phyloP scores from a whole-genome alignment of 2,329 filamentous ascomycete species.

The Alternaria angustiovoidea region DNA sequence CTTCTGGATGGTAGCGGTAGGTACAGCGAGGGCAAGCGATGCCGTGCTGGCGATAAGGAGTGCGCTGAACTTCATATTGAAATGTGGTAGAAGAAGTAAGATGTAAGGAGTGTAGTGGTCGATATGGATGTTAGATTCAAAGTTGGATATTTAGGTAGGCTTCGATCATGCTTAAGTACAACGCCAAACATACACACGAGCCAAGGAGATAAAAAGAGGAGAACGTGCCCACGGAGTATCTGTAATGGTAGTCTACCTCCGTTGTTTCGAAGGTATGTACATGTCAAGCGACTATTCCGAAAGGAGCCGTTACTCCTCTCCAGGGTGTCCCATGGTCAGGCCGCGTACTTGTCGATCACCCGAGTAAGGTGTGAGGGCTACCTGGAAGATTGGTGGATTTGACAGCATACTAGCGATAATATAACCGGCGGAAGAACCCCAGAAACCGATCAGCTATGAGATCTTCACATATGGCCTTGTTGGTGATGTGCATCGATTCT shows the following conservation, averaged over 20 bases:
- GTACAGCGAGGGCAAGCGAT: conserved; percentile 39
- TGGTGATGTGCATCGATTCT: not conserved
- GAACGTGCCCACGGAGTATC: conserved; percentile 15
- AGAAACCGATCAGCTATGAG: not conserved
- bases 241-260: conserved; percentile 8
- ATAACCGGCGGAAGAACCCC: conserved; percentile 18
- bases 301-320: conserved; percentile 10
- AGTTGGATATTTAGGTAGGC: conserved; percentile 1
- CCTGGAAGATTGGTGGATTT: conserved; percentile 25
- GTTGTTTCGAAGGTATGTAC: conserved; percentile 15
- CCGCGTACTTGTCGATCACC: conserved; percentile 4
- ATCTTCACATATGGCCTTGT: not conserved
- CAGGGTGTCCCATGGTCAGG: conserved; percentile 1
- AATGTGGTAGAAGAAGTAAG: not conserved
- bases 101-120: not conserved
- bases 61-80: conserved; percentile 43
- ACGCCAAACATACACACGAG: conserved; percentile 2
- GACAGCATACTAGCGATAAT: conserved; percentile 2
- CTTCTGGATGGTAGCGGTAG: conserved; percentile 38
- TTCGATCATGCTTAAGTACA: conserved; percentile 24
- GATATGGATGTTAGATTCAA: not conserved
- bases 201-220: conserved; percentile 17
- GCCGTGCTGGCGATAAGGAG: conserved; percentile 38
- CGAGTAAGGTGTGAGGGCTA: not conserved
- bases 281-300: conserved; percentile 10